These are phyloP conservation scores for Plasmodium inui DNA, from an alignment of 169 alveolate genomes.

Conservation along the genomic window DNA sequence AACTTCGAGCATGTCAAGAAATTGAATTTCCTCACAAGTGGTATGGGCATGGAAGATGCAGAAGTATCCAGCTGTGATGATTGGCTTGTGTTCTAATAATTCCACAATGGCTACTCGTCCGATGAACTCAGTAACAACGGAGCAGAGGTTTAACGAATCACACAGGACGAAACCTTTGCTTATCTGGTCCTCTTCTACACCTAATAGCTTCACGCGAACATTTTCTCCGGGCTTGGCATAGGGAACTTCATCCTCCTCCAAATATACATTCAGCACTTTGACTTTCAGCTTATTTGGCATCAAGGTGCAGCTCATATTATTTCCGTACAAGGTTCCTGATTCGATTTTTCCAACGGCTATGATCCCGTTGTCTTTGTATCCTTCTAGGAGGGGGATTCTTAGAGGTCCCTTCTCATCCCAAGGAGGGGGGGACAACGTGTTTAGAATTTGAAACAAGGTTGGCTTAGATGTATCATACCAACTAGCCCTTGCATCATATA, in stretches of 20 bases:
- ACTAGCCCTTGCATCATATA: slow-evolving; percentile 78
- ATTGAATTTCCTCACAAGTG: slow-evolving; percentile 89
- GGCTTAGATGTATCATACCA: slow-evolving; percentile 88
- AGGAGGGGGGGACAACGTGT: slow-evolving; percentile 82
- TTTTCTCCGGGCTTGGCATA: slow-evolving; percentile 94
- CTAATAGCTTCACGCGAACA: slow-evolving; percentile 89
- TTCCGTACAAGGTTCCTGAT: slow-evolving; percentile 82
- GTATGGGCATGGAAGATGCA: slow-evolving; percentile 92
- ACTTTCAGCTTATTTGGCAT: slow-evolving; percentile 92
- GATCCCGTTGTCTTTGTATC: slow-evolving; percentile 93
- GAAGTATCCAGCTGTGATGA: slow-evolving; percentile 95
- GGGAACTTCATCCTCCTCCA: slow-evolving; percentile 91
- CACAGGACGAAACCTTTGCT: slow-evolving; percentile 97
- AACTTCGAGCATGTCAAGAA: slow-evolving; percentile 81
- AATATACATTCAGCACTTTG: slow-evolving; percentile 86
- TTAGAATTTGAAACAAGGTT: slow-evolving; percentile 89
- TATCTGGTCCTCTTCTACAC: slow-evolving; percentile 94
- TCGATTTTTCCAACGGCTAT: slow-evolving; percentile 95
- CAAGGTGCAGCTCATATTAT: slow-evolving; percentile 87
- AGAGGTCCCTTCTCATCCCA: slow-evolving; percentile 88
- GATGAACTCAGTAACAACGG: slow-evolving; percentile 91
- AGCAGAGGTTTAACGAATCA: slow-evolving; percentile 91
- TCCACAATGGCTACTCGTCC: slow-evolving; percentile 94
- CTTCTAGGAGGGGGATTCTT: slow-evolving; percentile 93
- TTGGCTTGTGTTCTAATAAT: slow-evolving; percentile 93